These are phyloP conservation scores for Cordyceps fumosorosea DNA, from an alignment of 2,329 filamentous ascomycete species.

Conservation along the genomic window DNA sequence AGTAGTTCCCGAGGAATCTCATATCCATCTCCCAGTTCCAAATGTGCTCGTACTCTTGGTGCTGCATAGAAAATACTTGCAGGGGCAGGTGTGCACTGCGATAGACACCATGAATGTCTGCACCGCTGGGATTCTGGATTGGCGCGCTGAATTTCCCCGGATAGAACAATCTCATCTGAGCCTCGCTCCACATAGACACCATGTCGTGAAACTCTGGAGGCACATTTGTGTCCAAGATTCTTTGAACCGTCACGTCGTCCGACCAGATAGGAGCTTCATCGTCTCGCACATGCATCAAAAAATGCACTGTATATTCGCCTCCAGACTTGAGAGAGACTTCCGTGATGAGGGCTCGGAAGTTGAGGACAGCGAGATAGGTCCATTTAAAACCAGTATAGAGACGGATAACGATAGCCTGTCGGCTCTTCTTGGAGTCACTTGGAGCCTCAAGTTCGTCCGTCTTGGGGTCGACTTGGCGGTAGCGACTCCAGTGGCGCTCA, in stretches of 20 bases:
- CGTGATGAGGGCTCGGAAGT: slow-evolving; percentile 73
- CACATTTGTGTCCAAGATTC: slow-evolving; percentile 59
- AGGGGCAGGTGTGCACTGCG: slow-evolving; percentile 57
- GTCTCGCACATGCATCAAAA: slow-evolving; percentile 80
- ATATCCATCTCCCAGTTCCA: slow-evolving; percentile 70
- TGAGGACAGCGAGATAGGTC: slow-evolving; percentile 69
- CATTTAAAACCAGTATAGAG: slow-evolving; percentile 77
- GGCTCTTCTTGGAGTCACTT: slow-evolving; percentile 36
- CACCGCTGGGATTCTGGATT: slow-evolving; percentile 50
- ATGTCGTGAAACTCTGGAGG: slow-evolving; percentile 72
- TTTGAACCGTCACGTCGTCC: slow-evolving; percentile 65
- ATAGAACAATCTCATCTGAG: slow-evolving; percentile 77
- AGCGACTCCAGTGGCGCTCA: slow-evolving; percentile 58
- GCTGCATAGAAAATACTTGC: slow-evolving; percentile 56
- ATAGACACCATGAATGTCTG: slow-evolving; percentile 62
- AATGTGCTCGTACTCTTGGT: slow-evolving; percentile 59
- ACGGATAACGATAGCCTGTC: slow-evolving; percentile 71
- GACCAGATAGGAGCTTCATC: slow-evolving; percentile 74
- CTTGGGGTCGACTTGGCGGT: slow-evolving; percentile 33
- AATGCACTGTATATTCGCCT: slow-evolving; percentile 76
- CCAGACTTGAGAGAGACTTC: slow-evolving; percentile 73
- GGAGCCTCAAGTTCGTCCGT: slow-evolving; percentile 28
- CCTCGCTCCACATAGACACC: slow-evolving; percentile 77
- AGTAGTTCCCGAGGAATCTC: slow-evolving; percentile 58
- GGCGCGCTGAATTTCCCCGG: slow-evolving; percentile 62